Evolutionary conservation across 345 rosid genomes (phyloP), one percentile per base, ranked within the genome.

Genomic region (Euphorbia pulcherrima): DNA sequence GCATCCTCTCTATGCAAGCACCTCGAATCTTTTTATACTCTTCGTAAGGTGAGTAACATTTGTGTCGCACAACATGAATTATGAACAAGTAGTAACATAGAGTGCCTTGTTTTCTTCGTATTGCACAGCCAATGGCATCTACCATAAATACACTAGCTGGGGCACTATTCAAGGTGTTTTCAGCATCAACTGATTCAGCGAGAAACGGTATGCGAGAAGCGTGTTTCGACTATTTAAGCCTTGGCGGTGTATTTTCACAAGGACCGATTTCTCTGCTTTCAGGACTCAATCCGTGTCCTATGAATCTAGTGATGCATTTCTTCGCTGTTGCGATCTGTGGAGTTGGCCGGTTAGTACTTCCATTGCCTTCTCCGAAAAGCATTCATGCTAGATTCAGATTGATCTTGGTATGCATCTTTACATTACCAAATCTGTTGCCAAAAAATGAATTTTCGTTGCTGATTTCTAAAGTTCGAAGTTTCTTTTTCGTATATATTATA

Each of bases 301-400:
- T 74, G 65, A 71, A 75, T 57, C 68, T 83, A 74, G 81, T 80
- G 48, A 53, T 78, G 20, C 84, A 83, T 66, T 83, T 83, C 74
- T 83, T 83, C 37, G 81, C 78, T n/a, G 84, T 80, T n/a, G 84
- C 86, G 13, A 47, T 80, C 9, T 83, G 74, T 41, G 86, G 81
- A 10, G 76, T 80, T 40, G 86, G 86, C 56, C 81, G 86, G 18
- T 23, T 62, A 46, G 18, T 83, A 57, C 64, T 83, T 47, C 83
- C 84, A 47, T 80, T 78, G 62, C 86, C 84, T 65, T 78, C 82
- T 0, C 80, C 75, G 44, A 71, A 78, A 61, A 80, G 81, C 72
- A 51, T 78, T 46, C 78, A 81, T 81, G 76, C 70, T 20, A 84
- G 84, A 56, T 81, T 77, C n/a, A 80, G 79, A 72, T 41, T 83